Evolutionary conservation across 2,329 filamentous ascomycete genomes (phyloP).

Genomic region (Cordyceps farinosa): DNA sequence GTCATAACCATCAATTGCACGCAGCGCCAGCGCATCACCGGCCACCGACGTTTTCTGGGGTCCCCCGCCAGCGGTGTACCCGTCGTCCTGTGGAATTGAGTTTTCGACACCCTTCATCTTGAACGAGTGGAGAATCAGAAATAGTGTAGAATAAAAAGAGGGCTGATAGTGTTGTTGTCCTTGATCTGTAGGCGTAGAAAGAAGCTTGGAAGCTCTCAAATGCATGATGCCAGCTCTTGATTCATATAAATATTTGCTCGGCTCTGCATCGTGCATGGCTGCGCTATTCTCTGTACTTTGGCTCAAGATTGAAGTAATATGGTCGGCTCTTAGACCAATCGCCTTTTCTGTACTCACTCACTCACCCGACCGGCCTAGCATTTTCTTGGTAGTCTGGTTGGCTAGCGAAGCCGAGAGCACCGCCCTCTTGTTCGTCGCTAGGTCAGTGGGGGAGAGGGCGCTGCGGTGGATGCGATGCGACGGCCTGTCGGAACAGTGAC

Average conservation of each 20-base stretch:
- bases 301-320: background rate
- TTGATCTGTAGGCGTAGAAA: too few species aligned
- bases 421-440: too few species aligned
- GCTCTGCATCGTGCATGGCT: too few species aligned
- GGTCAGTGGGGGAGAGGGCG: background rate
- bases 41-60: background rate
- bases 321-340: background rate
- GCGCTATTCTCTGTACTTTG: background rate
- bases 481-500: too few species aligned
- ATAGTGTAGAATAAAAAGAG: too few species aligned
- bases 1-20: conserved; percentile 9
- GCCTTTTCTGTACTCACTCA: background rate
- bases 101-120: too few species aligned
- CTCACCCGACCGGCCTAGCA: background rate
- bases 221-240: too few species aligned
- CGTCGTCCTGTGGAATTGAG: too few species aligned
- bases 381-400: background rate
- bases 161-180: too few species aligned
- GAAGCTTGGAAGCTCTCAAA: too few species aligned
- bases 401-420: background rate
- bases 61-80: background rate
- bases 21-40: background rate
- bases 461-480: background rate
- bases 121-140: too few species aligned
- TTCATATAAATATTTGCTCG: too few species aligned